These are phyloP conservation scores for Phialophora tarda DNA, from an alignment of 2,329 filamentous ascomycete species.

Conservation along the genomic window DNA sequence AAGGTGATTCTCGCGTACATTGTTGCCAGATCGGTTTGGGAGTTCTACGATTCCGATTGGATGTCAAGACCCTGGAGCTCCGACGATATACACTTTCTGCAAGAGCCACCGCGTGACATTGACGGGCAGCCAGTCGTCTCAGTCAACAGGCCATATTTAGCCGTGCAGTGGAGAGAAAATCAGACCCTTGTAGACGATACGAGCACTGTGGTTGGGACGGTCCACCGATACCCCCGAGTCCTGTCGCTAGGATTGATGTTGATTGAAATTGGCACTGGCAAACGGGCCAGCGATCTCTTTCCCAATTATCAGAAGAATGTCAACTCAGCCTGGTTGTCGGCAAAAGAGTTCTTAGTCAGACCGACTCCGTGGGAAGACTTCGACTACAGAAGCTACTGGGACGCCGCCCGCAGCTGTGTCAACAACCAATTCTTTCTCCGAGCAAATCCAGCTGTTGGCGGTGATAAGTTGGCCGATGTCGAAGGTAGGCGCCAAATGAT, in stretches of 20 bases:
- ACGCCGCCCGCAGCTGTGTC: conserved; percentile 11
- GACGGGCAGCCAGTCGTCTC: background rate
- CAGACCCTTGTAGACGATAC: background rate
- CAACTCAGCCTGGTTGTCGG: conserved; percentile 13
- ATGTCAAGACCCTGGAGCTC: conserved; percentile 14
- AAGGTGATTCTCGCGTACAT: conserved; percentile 14
- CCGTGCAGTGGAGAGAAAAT: background rate
- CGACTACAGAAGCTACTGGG: conserved; percentile 12
- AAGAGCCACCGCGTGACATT: background rate
- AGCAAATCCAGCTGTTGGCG: background rate
- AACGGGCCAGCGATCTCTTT: background rate
- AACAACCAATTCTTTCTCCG: conserved; percentile 3
- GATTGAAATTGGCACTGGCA: conserved; percentile 16
- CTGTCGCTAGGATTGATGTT: conserved; percentile 6
- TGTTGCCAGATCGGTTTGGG: conserved; percentile 16
- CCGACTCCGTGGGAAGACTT: conserved; percentile 4
- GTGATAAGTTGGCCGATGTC: background rate
- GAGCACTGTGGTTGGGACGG: background rate
- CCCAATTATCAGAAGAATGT: background rate
- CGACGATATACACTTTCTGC: conserved; percentile 12
- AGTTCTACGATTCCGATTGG: conserved; percentile 17
- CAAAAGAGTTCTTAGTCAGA: background rate
- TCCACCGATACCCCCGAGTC: conserved; percentile 6
- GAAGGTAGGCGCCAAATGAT: conserved; percentile 12
- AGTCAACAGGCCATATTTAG: conserved; percentile 6